Evolutionary conservation across 768 basidiomycete species (phyloP).

Genomic region (Suillus fuscotomentosus): DNA sequence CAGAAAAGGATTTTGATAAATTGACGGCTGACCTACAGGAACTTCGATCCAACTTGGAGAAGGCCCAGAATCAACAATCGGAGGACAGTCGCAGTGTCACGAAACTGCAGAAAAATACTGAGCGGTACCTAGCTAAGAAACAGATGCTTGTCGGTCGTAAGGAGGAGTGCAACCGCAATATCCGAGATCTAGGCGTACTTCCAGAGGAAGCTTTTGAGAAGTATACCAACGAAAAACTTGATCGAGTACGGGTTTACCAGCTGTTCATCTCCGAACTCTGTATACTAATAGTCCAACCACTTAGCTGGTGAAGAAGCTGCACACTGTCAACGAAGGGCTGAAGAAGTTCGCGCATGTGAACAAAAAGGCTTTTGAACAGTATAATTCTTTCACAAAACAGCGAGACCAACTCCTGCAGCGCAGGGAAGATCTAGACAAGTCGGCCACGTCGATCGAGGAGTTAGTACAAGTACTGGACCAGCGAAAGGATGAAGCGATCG

Average conservation of each 20-base stretch:
- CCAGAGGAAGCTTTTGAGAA: conserved; percentile 98
- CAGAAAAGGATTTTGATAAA: conserved; percentile 73
- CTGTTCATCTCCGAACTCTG: not conserved
- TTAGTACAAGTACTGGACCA: conserved; percentile 93
- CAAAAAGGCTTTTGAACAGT: conserved; percentile 99
- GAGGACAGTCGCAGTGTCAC: conserved; percentile 87
- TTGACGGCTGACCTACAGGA: conserved; percentile 64
- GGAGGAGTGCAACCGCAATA: conserved; percentile 94
- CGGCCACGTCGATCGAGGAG: conserved; percentile 86
- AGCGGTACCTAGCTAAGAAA: conserved; percentile 90
- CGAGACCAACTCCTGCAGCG: conserved; percentile 87
- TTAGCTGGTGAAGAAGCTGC: conserved; percentile 92
- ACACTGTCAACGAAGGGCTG: conserved; percentile 85
- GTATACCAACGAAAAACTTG: conserved; percentile 85
- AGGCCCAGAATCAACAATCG: conserved; percentile 73
- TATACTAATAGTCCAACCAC: not conserved
- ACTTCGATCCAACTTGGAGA: conserved; percentile 63
- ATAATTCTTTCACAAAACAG: conserved; percentile 96
- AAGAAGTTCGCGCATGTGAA: conserved; percentile 99
- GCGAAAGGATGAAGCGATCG: conserved; percentile 97
- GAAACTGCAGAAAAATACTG: conserved; percentile 93
- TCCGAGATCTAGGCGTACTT: conserved; percentile 92
- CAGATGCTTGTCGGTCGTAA: conserved; percentile 82
- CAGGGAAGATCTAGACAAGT: conserved; percentile 88
- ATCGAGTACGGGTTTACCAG: conserved; percentile 57